Evolutionary conservation across 2,329 filamentous ascomycete species (phyloP).

Genomic region (Monosporascus sp.): DNA sequence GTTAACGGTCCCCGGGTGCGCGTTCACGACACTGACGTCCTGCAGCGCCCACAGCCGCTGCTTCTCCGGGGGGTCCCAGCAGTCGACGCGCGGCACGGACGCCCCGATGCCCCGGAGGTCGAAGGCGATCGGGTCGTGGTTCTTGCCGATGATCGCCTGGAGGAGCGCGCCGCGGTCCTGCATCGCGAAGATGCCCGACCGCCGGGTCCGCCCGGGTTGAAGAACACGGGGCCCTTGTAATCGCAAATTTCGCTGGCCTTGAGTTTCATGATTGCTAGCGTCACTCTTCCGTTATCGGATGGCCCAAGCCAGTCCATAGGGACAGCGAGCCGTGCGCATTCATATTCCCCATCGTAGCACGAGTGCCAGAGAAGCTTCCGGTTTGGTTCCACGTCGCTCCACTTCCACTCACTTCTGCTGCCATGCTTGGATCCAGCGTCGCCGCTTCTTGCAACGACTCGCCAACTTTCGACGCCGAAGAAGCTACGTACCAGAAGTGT

Average conservation of each 20-base stretch:
- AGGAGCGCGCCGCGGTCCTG: conserved; percentile 25
- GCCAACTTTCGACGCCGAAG: background rate
- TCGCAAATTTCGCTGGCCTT: conserved; percentile 23
- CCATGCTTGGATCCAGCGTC: background rate
- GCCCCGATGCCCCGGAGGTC: conserved; percentile 48
- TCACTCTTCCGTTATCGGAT: conserved; percentile 26
- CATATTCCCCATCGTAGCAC: conserved; percentile 29
- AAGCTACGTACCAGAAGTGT: background rate
- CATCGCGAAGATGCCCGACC: conserved; percentile 37
- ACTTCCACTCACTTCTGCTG: conserved; percentile 7
- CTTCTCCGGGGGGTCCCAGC: conserved; percentile 41
- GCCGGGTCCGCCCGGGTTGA: conserved; percentile 42
- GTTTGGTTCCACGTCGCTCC: conserved; percentile 25
- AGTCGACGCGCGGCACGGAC: conserved; percentile 46
- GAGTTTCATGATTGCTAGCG: conserved; percentile 33
- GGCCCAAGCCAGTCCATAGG: conserved; percentile 37
- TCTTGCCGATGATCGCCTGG: conserved; percentile 39
- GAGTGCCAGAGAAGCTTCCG: conserved; percentile 28
- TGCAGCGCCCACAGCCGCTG: conserved; percentile 38
- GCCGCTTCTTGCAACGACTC: background rate
- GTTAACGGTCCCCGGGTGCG: conserved; percentile 40
- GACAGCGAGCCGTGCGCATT: conserved; percentile 34
- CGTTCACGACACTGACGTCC: conserved; percentile 40
- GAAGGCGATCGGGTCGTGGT: conserved; percentile 42
- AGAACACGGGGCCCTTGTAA: conserved; percentile 31